Evolutionary conservation across 2,329 filamentous ascomycete genomes (phyloP).

Genomic region (Diplodia corticola): DNA sequence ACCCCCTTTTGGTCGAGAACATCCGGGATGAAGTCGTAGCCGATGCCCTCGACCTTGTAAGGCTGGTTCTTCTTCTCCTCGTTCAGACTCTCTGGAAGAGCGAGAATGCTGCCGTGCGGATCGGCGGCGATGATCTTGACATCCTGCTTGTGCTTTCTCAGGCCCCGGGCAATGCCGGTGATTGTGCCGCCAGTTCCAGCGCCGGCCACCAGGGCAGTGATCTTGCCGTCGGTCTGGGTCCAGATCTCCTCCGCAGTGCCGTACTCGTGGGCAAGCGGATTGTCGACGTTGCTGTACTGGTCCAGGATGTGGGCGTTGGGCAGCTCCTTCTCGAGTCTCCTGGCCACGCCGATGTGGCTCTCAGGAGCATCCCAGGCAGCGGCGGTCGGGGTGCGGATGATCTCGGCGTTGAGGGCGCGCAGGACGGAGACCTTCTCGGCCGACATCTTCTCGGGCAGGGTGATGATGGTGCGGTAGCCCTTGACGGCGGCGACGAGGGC

Average conservation of each 20-base stretch:
- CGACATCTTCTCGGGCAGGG: constrained; percentile 98
- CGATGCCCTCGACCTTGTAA: constrained; percentile 98
- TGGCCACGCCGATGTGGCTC: constrained; percentile 94
- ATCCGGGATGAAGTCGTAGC: constrained; percentile 96
- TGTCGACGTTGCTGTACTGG: constrained; percentile 90
- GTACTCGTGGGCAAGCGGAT: constrained; percentile 88
- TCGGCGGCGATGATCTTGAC: constrained; percentile 92
- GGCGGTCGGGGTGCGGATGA: constrained; percentile 95
- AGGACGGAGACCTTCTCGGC: constrained; percentile 96
- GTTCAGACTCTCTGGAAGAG: constrained; percentile 77
- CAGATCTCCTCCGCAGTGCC: constrained; percentile 97
- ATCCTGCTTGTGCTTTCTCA: constrained; percentile 81
- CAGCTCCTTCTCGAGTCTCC: constrained; percentile 87
- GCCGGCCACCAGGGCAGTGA: constrained; percentile 83
- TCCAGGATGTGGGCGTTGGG: constrained; percentile 97
- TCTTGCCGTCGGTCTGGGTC: constrained; percentile 79
- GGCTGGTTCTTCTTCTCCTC: constrained; percentile 74
- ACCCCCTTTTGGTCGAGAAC: constrained; percentile 79
- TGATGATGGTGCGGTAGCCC: constrained; percentile 98
- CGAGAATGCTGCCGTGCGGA: constrained; percentile 87
- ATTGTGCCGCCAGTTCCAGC: constrained; percentile 96
- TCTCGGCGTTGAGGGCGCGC: constrained; percentile 90
- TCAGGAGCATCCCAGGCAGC: constrained; percentile 93
- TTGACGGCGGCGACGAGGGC: constrained; percentile 94
- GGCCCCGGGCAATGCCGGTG: constrained; percentile 79